These are phyloP conservation scores for Galeopsis tetrahit DNA, from an alignment of 257 asterid genomes.

Conservation along the genomic window DNA sequence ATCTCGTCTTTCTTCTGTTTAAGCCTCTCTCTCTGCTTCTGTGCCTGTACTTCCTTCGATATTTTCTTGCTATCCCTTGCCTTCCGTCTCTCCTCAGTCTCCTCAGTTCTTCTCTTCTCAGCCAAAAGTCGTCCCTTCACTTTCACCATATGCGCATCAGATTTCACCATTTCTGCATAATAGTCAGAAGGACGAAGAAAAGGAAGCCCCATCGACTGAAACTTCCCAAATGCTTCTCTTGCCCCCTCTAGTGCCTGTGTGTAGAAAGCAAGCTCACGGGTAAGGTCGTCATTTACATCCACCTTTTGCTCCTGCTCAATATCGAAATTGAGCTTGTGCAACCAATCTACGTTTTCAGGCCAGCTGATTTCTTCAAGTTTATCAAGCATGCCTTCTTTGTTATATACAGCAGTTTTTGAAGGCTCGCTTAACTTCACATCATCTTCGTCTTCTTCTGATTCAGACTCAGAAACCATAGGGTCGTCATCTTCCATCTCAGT, in stretches of 20 bases:
- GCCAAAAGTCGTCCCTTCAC: constrained; percentile 83
- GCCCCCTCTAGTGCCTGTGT: constrained; percentile 90
- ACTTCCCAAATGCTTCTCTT: constrained; percentile 58
- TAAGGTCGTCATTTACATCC: constrained; percentile 82
- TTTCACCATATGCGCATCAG: constrained; percentile 90
- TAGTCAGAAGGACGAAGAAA: constrained; percentile 84
- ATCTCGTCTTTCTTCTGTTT: constrained; percentile 89
- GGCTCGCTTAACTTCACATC: constrained; percentile 68
- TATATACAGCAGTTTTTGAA: constrained; percentile 66
- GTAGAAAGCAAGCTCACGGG: constrained; percentile 80
- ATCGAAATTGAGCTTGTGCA: constrained; percentile 68
- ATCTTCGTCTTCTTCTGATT: constrained; percentile 60
- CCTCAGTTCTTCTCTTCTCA: constrained; percentile 77
- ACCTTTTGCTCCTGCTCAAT: constrained; percentile 65
- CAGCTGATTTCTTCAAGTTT: constrained; percentile 76
- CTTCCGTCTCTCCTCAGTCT: constrained; percentile 89
- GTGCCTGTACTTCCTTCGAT: constrained; percentile 80
- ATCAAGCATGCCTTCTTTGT: constrained; percentile 75
- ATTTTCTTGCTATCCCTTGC: constrained; percentile 85
- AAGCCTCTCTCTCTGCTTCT: constrained; percentile 77
- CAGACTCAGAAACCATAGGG: constrained; percentile 62
- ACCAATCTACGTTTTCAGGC: constrained; percentile 78
- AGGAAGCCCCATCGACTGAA: constrained; percentile 66
- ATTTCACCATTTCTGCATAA: constrained; percentile 92
- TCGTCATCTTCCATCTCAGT: constrained; percentile 46